A percentile compares a stretch with the other conserved stretches of the same genome.
Conservation (phyloP, 2,329 filamentous ascomycete species). For the Harringtonia aguacate region DNA sequence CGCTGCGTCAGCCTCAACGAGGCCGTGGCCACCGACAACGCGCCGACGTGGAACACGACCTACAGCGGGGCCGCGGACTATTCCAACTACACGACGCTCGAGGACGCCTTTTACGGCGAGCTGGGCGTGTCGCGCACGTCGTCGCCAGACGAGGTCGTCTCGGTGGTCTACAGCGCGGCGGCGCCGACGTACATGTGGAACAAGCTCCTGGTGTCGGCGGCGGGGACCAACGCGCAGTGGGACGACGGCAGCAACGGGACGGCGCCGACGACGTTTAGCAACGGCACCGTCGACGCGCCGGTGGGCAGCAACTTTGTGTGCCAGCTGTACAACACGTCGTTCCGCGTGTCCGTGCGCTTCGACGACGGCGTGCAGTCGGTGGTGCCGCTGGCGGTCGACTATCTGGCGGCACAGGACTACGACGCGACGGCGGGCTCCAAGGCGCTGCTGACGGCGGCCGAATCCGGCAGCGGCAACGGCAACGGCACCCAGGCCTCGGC, state of each 20-base stretch:
- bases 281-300: background rate
- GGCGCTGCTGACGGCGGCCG: too few relatives aligned
- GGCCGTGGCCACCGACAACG: background rate
- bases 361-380: constrained; percentile 4
- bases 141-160: too few relatives aligned
- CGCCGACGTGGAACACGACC: background rate
- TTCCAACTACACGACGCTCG: background rate
- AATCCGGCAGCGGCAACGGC: too few relatives aligned
- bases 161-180: constrained; percentile 1
- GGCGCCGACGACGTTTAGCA: background rate
- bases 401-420: constrained; percentile 3
- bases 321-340: constrained; percentile 10
- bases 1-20: constrained; percentile 5
- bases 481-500: background rate
- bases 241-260: constrained; percentile 1
- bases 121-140: background rate
- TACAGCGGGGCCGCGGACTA: background rate
- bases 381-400: background rate
- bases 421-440: too few relatives aligned
- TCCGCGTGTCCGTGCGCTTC: constrained; percentile 2
- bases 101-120: constrained; percentile 6
- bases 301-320: constrained; percentile 7
- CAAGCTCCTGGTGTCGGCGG: constrained; percentile 2
- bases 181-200: constrained; percentile 5
- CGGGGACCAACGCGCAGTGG: constrained; percentile 1